phyloP scores from a whole-genome alignment of 495 filamentous ascomycete genomes.

The Trichoderma erinaceum region DNA sequence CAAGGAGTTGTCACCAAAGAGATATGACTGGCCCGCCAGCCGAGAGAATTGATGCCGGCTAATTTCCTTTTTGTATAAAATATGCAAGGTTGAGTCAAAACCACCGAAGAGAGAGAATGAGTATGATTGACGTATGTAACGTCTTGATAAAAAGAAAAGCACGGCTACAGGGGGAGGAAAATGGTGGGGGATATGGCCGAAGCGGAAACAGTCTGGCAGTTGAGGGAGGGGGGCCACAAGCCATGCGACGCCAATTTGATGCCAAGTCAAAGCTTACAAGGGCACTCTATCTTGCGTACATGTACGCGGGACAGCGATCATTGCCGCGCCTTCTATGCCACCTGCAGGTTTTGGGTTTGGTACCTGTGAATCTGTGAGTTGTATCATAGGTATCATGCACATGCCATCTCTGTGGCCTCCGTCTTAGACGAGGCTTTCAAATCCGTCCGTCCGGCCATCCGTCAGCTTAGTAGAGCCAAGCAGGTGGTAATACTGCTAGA shows the following conservation, averaged over 20 bases:
- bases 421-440: not conserved
- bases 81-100: not conserved
- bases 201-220: not conserved
- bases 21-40: not conserved
- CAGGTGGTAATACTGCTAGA: too few species aligned
- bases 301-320: not conserved
- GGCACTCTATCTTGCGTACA: constrained; percentile 9
- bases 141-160: not conserved
- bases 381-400: not conserved
- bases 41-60: not conserved
- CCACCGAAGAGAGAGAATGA: not conserved
- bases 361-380: not conserved
- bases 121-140: not conserved
- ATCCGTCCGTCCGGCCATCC: too few species aligned
- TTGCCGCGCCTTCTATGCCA: constrained; percentile 3
- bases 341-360: not conserved
- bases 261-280: constrained; percentile 9
- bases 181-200: not conserved
- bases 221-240: not conserved
- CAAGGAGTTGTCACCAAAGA: not conserved
- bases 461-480: too few species aligned
- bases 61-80: not conserved
- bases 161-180: not conserved
- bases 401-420: not conserved
- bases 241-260: not conserved